Percentiles rank a stretch among this genome's conserved stretches.
phyloP scores from a whole-genome alignment of 768 basidiomycete genomes.

The Lepiota brunneoincarnata region DNA sequence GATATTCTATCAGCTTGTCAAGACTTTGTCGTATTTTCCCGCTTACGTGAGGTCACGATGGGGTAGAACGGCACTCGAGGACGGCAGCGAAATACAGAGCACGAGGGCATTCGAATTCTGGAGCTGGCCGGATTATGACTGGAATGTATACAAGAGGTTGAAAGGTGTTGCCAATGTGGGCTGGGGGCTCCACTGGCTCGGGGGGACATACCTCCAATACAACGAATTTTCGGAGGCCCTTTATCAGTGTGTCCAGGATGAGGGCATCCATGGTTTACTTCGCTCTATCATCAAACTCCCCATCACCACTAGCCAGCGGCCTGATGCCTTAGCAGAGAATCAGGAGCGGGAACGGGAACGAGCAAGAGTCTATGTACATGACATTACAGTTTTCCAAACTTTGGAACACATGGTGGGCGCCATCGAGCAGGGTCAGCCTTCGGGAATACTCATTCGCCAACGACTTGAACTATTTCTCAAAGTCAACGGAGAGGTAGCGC shows the following conservation, averaged over 20 bases:
- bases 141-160: not conserved
- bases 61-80: too few relatives aligned
- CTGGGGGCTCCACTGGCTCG: not conserved
- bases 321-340: too few relatives aligned
- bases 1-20: too few relatives aligned
- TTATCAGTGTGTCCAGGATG: not conserved
- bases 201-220: not conserved
- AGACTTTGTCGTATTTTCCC: too few relatives aligned
- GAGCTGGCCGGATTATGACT: not conserved
- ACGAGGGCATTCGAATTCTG: too few relatives aligned
- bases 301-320: too few relatives aligned
- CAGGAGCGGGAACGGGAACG: too few relatives aligned
- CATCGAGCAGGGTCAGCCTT: not conserved
- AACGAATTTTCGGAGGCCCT: not conserved
- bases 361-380: not conserved
- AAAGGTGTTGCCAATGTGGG: not conserved
- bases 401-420: not conserved
- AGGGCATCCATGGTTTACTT: too few relatives aligned
- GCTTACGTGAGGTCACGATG: too few relatives aligned
- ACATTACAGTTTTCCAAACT: not conserved
- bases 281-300: too few relatives aligned
- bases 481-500: not conserved
- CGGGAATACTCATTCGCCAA: not conserved
- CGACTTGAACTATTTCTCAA: not conserved
- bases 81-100: too few relatives aligned